A percentile compares a stretch with the other conserved stretches of the same genome.
Evolutionary conservation across 495 filamentous ascomycete genomes (phyloP).

Genomic region (Xylaria bambusicola): DNA sequence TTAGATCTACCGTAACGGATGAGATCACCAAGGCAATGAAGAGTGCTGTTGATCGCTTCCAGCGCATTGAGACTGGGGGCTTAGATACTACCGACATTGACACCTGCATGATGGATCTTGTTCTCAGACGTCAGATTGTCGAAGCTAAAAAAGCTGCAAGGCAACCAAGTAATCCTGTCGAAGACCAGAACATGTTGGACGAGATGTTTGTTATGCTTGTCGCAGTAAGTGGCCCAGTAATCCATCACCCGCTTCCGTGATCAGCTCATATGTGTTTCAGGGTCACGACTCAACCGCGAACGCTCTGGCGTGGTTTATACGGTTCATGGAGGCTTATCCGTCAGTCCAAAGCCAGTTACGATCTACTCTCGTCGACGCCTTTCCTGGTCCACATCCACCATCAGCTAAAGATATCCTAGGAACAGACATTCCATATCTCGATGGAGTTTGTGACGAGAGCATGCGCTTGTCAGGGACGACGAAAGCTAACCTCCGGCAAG

Average conservation of each 20-base stretch:
- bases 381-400: constrained; percentile 23
- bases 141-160: no score
- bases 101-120: no score
- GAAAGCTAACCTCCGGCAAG: constrained; percentile 27
- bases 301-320: constrained; percentile 38
- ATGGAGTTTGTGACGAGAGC: constrained; percentile 38
- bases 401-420: constrained; percentile 30
- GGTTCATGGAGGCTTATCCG: constrained; percentile 34
- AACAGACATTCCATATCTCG: constrained; percentile 41
- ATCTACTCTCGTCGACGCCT: constrained; percentile 22
- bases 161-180: no score
- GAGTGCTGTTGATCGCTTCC: no score
- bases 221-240: constrained; percentile 4
- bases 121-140: no score
- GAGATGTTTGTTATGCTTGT: no score
- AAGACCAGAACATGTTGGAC: no score
- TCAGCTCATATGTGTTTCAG: constrained; percentile 6
- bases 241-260: neutral
- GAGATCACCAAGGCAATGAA: no score
- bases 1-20: no score
- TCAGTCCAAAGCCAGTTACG: constrained; percentile 32
- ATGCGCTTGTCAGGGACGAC: constrained; percentile 30
- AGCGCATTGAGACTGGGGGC: no score
- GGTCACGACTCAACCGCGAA: constrained; percentile 34
- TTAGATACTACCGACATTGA: no score